Base-by-base conservation (phyloP, 2,329 filamentous ascomycete species). In the Penicillium nordicum region DNA sequence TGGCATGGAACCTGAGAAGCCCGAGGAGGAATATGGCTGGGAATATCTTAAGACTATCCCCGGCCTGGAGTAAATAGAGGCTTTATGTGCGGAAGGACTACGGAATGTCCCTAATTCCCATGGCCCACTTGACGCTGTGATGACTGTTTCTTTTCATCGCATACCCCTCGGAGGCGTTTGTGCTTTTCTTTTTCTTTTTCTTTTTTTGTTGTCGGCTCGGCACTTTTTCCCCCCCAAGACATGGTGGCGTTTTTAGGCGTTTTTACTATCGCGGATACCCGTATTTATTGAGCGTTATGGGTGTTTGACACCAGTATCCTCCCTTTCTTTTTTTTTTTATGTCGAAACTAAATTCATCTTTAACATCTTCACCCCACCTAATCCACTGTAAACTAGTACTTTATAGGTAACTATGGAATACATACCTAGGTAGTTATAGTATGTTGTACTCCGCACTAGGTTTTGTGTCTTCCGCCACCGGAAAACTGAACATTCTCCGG, bases 11-110 rank as follows among this genome's bases (percentile, higher is more conserved):
- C 65, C 73, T 1, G 77, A 80, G 66, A 76, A 74, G 57, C 72
- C 73, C 1, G 78, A 80, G 57, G 77, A 80, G 29, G 78, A 80
- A 64, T 78, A 72, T 55, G 78, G 78, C 27, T 80, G 75, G 73
- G 76, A 78, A 57, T 75, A 79, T 44, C 65, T 80, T 43, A 78
- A 78, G 64, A 72, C 78, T 59, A 61, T 72, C 29, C 70, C 72
- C n/a, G 68, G 68, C 56, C 49, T 61, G 41, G 71, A 74, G 44
- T 74, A 59, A 67, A 58, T 64, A 47, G 36, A 41, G 47, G 48
- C 11, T 18, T 30, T 18, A n/a, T 14, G 40, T 49, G 52, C 30
- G 29, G 45, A 48, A 48, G 21, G n/a, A 36, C 21, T 23, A 57
- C 52, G 55, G 51, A 61, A 51, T 62, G 60, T 59, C 62, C 27